These are phyloP conservation scores for Mycena sp. DNA, from an alignment of 1,284 basidiomycete species.

Conservation along the genomic window DNA sequence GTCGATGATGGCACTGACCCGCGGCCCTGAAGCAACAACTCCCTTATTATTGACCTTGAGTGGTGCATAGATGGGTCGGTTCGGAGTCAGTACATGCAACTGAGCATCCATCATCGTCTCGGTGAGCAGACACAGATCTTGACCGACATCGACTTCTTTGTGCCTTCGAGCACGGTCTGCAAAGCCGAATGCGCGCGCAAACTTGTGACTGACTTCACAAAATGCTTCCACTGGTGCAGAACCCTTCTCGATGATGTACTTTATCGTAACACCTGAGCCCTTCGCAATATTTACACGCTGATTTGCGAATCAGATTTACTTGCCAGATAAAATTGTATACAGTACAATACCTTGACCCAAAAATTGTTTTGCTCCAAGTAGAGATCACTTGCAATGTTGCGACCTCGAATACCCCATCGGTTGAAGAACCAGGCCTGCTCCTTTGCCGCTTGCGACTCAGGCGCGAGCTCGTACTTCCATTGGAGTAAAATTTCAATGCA, in stretches of 20 bases:
- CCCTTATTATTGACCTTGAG: constrained; percentile 7
- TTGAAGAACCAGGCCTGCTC: constrained; percentile 5
- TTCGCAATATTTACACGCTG: neutral
- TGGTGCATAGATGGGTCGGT: constrained; percentile 1
- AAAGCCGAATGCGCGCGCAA: constrained; percentile 4
- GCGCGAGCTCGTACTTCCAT: constrained; percentile 5
- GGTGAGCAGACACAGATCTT: neutral
- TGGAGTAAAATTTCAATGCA: neutral
- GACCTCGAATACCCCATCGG: neutral
- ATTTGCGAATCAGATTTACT: neutral
- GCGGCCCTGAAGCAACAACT: neutral
- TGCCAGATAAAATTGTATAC: neutral
- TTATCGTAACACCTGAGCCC: neutral
- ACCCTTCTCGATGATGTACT: constrained; percentile 9
- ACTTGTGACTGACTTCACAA: neutral
- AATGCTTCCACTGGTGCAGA: constrained; percentile 9
- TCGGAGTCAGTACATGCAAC: neutral
- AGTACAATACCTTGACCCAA: constrained; percentile 7
- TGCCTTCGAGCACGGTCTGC: constrained; percentile 5
- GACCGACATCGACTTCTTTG: constrained; percentile 12
- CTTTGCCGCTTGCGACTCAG: neutral
- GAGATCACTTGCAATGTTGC: neutral
- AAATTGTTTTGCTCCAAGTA: constrained; percentile 11
- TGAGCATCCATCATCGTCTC: constrained; percentile 8
- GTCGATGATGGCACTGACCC: constrained; percentile 4